phyloP scores from a whole-genome alignment of 129 eudicot species.

The Saposhnikovia divaricata region DNA sequence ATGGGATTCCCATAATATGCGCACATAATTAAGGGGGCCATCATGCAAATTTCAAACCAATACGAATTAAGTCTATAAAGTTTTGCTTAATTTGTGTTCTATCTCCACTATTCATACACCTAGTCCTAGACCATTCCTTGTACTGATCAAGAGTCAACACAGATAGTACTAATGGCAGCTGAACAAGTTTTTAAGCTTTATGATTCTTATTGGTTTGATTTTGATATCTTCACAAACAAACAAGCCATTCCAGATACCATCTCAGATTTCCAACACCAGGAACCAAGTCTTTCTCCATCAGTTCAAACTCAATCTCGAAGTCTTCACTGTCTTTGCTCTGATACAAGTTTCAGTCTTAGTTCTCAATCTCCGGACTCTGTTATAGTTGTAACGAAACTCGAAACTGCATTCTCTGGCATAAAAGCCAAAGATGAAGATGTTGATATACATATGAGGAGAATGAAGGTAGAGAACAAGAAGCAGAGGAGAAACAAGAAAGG shows the following conservation, averaged over 20 bases:
- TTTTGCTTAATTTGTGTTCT: conserved; percentile 1
- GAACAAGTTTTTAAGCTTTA: conserved; percentile 30
- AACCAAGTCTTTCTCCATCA: neutral
- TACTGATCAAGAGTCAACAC: neutral
- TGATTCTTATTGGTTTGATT: conserved; percentile 39
- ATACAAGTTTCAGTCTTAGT: conserved; percentile 1
- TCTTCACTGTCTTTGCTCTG: conserved; percentile 8
- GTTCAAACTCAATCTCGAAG: neutral
- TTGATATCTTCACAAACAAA: conserved; percentile 7
- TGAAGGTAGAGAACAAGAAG: neutral
- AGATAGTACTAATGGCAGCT: conserved; percentile 22
- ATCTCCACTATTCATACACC: neutral
- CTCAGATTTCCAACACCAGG: conserved; percentile 11
- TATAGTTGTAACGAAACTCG: conserved; percentile 5
- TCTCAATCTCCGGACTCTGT: conserved; percentile 9
- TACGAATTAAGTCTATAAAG: neutral
- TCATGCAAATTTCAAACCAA: neutral
- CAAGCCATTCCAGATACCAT: neutral
- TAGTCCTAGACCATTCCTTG: neutral
- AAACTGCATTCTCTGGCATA: conserved; percentile 15
- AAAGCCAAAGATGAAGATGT: conserved; percentile 3
- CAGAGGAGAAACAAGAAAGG: conserved; percentile 5
- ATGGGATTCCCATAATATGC: conserved; percentile 10
- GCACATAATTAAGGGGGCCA: conserved; percentile 8
- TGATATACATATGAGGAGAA: neutral